phyloP scores from a whole-genome alignment of 306 rosid genomes.

The Datisca glomerata region DNA sequence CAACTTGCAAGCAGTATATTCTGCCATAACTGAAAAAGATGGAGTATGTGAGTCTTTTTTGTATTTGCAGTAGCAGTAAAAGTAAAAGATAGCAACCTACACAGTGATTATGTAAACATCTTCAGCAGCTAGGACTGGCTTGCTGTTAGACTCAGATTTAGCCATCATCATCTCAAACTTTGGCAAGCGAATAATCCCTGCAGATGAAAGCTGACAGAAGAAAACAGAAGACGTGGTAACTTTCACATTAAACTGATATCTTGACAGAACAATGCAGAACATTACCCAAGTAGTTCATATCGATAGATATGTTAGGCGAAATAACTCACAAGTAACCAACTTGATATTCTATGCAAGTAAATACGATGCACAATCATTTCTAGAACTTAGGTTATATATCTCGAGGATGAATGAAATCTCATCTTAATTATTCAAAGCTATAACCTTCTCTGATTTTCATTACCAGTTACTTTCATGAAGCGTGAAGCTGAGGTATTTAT shows the following conservation, averaged over 20 bases:
- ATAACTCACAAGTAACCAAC: no score
- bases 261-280: background rate
- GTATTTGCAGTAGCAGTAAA: constrained; percentile 11
- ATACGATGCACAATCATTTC: no score
- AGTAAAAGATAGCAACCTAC: constrained; percentile 39
- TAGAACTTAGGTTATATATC: no score
- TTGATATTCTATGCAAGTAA: no score
- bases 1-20: constrained; percentile 95
- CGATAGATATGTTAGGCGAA: constrained; percentile 5
- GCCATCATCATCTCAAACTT: constrained; percentile 96
- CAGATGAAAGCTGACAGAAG: constrained; percentile 76
- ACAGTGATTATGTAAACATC: constrained; percentile 76
- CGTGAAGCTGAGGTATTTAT: no score
- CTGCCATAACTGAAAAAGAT: constrained; percentile 74
- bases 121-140: constrained; percentile 83
- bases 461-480: no score
- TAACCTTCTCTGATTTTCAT: no score
- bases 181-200: constrained; percentile 85
- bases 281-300: constrained; percentile 9
- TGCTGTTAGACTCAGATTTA: constrained; percentile 77
- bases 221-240: constrained; percentile 13
- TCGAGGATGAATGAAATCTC: no score
- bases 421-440: no score
- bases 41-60: constrained; percentile 12
- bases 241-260: constrained; percentile 22